Conservation (phyloP, 1,284 basidiomycete species). For the Crucibulum cyathiforme region DNA sequence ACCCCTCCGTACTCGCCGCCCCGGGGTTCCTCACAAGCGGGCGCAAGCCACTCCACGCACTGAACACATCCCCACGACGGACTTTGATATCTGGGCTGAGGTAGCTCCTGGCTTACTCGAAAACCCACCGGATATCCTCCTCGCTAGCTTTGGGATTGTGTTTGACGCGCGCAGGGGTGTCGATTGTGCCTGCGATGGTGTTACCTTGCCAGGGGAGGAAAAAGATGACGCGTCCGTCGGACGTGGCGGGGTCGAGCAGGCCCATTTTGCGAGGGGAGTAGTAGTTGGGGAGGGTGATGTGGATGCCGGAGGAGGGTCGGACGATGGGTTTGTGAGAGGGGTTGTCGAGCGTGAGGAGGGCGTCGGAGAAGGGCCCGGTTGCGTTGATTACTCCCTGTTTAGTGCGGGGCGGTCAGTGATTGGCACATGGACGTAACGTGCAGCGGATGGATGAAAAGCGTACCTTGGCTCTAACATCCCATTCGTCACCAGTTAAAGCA, state of each 20-base stretch:
- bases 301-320: conserved; percentile 92
- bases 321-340: conserved; percentile 86
- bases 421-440: no score
- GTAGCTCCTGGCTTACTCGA: conserved; percentile 92
- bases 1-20: conserved; percentile 81
- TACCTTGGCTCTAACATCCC: conserved; percentile 80
- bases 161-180: conserved; percentile 80
- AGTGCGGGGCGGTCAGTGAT: no score
- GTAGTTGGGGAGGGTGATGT: conserved; percentile 97
- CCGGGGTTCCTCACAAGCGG: conserved; percentile 89
- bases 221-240: conserved; percentile 97
- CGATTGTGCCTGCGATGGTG: conserved; percentile 97
- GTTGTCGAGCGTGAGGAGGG: conserved; percentile 88
- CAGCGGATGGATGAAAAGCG: conserved; percentile 5
- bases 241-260: conserved; percentile 93
- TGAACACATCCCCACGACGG: conserved; percentile 94
- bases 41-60: conserved; percentile 92
- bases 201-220: conserved; percentile 99
- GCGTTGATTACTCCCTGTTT: conserved; percentile 94
- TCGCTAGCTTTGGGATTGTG: conserved; percentile 86
- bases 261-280: conserved; percentile 97
- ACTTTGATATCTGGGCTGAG: conserved; percentile 93
- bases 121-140: conserved; percentile 96
- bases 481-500: conserved; percentile 74
- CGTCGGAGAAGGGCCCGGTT: conserved; percentile 94